A percentile compares a stretch with the other conserved stretches of the same genome.
Conservation (phyloP, 2,329 filamentous ascomycete genomes). For the Tolypocladium album region DNA sequence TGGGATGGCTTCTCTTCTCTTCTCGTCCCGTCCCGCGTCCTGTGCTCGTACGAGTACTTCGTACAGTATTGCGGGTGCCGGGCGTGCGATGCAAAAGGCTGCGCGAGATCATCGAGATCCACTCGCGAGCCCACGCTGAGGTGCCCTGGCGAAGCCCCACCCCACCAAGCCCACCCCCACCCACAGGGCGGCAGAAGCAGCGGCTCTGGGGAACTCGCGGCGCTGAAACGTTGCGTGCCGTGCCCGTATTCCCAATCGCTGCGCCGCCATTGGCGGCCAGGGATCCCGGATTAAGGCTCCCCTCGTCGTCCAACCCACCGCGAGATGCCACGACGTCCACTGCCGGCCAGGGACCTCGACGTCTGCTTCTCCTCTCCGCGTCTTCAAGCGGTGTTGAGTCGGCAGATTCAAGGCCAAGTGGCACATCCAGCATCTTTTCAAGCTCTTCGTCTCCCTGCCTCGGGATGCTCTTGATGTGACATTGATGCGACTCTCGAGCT, state of each 20-base stretch:
- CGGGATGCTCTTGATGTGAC: not conserved
- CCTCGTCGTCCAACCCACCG: not conserved
- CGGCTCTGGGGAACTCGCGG: constrained; percentile 1
- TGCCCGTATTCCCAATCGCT: constrained; percentile 6
- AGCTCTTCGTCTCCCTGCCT: not conserved
- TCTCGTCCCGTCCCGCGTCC: not conserved
- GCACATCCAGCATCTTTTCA: not conserved
- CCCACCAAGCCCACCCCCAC: not conserved
- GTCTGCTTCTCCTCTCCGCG: no score
- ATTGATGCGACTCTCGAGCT: no score
- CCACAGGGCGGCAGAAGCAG: not conserved
- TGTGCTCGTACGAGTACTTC: no score
- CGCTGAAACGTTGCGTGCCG: constrained; percentile 18
- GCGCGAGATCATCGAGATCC: not conserved
- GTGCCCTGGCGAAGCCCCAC: not conserved
- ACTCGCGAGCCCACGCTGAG: not conserved
- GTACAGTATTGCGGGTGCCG: no score
- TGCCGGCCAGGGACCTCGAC: no score
- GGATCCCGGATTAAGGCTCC: not conserved
- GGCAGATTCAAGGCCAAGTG: no score
- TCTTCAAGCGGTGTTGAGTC: not conserved
- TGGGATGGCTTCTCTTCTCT: not conserved
- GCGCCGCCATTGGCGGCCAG: constrained; percentile 4
- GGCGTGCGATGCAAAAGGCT: not conserved
- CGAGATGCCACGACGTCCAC: no score